A percentile compares a stretch with the other conserved stretches of the same genome.
Conservation (phyloP, 2,329 filamentous ascomycete species). For the Botrytis cinerea region DNA sequence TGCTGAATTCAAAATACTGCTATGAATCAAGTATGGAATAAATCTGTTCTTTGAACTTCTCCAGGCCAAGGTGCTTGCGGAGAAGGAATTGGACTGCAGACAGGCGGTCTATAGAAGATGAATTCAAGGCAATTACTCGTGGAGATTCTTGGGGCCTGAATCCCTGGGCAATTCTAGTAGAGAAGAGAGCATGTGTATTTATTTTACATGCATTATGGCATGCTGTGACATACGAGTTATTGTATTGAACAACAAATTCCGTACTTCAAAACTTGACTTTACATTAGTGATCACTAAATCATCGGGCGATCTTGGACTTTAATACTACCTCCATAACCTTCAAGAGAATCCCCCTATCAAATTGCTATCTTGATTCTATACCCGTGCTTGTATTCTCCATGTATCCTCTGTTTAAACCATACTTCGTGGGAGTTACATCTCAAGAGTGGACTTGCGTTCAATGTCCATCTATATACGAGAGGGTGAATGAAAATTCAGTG, state of each 20-base stretch:
- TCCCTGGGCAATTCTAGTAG: not conserved
- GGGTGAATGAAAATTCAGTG: too few species aligned
- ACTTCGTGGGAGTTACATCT: too few species aligned
- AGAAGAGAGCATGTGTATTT: rapidly evolving
- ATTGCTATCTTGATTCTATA: too few species aligned
- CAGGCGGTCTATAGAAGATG: too few species aligned
- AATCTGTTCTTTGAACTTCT: rapidly evolving
- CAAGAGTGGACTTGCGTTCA: not conserved
- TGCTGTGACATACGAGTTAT: not conserved
- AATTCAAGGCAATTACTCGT: not conserved
- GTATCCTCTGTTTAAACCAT: too few species aligned
- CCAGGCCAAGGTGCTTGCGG: not conserved
- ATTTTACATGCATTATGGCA: not conserved
- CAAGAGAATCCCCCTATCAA: too few species aligned
- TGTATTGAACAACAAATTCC: not conserved
- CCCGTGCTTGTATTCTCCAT: too few species aligned
- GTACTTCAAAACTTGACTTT: not conserved
- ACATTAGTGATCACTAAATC: not conserved
- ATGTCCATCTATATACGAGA: not conserved
- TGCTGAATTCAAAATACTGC: rapidly evolving
- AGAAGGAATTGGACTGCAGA: not conserved
- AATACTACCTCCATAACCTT: not conserved
- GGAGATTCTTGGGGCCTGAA: too few species aligned
- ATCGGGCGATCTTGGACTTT: not conserved
- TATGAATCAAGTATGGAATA: not conserved